These are phyloP conservation scores for Pelargonium myrrhifolium DNA, from an alignment of 441 rosid genomes.

Conservation along the genomic window DNA sequence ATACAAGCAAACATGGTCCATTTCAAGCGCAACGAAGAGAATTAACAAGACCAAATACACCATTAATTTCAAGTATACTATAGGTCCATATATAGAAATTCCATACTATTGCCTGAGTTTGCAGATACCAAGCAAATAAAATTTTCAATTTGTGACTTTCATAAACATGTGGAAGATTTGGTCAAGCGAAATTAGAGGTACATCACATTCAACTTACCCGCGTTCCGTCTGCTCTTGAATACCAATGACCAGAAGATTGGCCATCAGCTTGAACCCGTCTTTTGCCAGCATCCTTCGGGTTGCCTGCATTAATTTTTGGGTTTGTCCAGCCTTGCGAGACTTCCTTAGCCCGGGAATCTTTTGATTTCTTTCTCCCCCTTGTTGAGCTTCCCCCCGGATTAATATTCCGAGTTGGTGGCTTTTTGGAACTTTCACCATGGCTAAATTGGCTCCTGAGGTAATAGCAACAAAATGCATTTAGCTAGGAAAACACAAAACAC, in stretches of 20 bases:
- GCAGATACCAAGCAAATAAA: background rate
- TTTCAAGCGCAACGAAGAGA: background rate
- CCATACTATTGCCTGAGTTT: background rate
- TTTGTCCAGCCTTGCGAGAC: conserved; percentile 42
- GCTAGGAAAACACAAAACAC: background rate
- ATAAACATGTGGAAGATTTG: background rate
- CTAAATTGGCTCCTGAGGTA: conserved; percentile 62
- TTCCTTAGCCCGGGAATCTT: conserved; percentile 29
- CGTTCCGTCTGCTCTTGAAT: conserved; percentile 66
- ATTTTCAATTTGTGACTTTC: background rate
- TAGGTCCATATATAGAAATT: background rate
- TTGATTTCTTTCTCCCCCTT: conserved; percentile 40
- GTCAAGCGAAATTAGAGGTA: background rate
- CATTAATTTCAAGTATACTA: background rate
- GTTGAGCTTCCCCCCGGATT: conserved; percentile 30
- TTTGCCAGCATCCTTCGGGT: conserved; percentile 72
- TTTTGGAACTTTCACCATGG: conserved; percentile 43
- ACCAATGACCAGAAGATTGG: conserved; percentile 76
- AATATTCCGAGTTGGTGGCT: conserved; percentile 21
- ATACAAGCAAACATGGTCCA: background rate
- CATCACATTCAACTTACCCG: conserved; percentile 39
- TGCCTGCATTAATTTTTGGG: conserved; percentile 35
- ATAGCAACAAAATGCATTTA: conserved; percentile 8
- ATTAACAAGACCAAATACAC: background rate
- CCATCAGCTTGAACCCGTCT: conserved; percentile 59